A percentile compares a stretch with the other conserved stretches of the same genome.
phyloP scores from a whole-genome alignment of 2,329 filamentous ascomycete species.

The Verticillium klebahnii region DNA sequence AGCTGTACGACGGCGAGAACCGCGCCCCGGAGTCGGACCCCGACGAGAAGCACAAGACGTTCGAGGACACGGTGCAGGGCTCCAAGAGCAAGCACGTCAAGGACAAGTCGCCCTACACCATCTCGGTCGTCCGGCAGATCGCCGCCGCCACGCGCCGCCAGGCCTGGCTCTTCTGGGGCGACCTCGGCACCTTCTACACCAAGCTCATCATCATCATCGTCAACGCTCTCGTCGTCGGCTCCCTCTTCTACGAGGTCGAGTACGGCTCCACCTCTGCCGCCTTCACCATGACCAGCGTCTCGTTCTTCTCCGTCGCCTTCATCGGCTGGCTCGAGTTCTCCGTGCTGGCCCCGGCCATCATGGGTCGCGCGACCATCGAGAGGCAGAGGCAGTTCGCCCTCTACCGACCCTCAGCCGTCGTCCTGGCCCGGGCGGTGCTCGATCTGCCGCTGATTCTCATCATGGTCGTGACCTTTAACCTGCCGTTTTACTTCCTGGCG shows the following conservation, averaged over 20 bases:
- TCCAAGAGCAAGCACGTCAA: slow-evolving; percentile 64
- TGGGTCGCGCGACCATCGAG: slow-evolving; percentile 9
- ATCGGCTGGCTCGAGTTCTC: slow-evolving; percentile 13
- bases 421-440: slow-evolving; percentile 5
- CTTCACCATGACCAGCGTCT: slow-evolving; percentile 2
- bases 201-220: slow-evolving; percentile 76
- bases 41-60: slow-evolving; percentile 42
- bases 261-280: slow-evolving; percentile 36
- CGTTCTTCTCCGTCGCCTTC: slow-evolving; percentile 12
- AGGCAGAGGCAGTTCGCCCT: slow-evolving; percentile 9
- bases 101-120: slow-evolving; percentile 70
- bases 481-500: slow-evolving; percentile 9
- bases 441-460: slow-evolving; percentile 8
- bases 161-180: slow-evolving; percentile 73
- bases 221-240: slow-evolving; percentile 70
- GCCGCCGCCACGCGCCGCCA: slow-evolving; percentile 65
- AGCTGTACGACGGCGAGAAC: slow-evolving; percentile 27
- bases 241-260: slow-evolving; percentile 58
- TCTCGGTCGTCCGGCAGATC: slow-evolving; percentile 70
- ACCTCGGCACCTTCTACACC: slow-evolving; percentile 69
- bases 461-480: slow-evolving; percentile 7
- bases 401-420: slow-evolving; percentile 11
- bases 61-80: slow-evolving; percentile 60
- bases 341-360: slow-evolving; percentile 7
- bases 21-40: slow-evolving; percentile 16